phyloP scores from a whole-genome alignment of 2,329 filamentous ascomycete species.

The Cytospora paraplurivora region DNA sequence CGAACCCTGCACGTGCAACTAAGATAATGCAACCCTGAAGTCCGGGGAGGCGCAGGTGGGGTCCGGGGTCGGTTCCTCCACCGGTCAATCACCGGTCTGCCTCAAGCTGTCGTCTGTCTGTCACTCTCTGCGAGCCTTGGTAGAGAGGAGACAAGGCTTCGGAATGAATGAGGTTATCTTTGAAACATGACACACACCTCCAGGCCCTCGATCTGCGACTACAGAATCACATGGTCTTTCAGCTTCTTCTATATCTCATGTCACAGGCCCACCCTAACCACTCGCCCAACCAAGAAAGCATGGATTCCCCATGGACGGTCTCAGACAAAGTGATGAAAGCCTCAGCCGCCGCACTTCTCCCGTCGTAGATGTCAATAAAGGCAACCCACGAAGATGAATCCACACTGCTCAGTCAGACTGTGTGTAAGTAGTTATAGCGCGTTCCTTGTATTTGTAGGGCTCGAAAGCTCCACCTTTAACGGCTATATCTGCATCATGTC shows the following conservation, averaged over 20 bases:
- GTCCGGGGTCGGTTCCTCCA: neutral
- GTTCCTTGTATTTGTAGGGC: neutral
- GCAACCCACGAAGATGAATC: neutral
- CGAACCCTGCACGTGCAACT: slow-evolving; percentile 23
- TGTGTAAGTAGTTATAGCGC: neutral
- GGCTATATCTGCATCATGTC: neutral
- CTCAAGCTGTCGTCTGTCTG: neutral
- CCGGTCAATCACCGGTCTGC: neutral
- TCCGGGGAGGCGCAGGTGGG: slow-evolving; percentile 10
- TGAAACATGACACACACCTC: neutral
- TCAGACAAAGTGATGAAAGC: neutral
- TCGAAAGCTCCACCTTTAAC: neutral
- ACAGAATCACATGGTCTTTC: neutral
- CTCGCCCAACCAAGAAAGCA: neutral
- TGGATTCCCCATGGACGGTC: neutral
- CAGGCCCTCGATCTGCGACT: neutral
- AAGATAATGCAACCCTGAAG: slow-evolving; percentile 17
- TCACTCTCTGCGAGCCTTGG: neutral
- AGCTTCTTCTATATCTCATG: neutral
- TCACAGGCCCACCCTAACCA: neutral
- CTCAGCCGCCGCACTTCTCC: neutral
- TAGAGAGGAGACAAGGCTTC: neutral
- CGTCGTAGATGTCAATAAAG: neutral
- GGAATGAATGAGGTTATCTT: neutral
- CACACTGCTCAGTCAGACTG: neutral